Conservation (phyloP, 208 protist species). For the Polymyxa betae region DNA sequence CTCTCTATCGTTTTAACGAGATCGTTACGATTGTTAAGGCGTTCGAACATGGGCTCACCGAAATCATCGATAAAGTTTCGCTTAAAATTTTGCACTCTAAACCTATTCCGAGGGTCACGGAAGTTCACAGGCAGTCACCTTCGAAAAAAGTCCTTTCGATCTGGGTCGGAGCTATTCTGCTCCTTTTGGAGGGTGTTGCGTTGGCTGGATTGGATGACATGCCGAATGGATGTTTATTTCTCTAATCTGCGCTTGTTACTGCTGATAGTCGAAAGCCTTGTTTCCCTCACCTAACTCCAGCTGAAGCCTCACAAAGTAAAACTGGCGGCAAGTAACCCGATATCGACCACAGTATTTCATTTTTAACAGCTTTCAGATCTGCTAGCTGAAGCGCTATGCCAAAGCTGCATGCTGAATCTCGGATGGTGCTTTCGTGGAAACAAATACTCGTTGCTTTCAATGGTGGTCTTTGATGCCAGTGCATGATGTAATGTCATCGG, state of each 20-base stretch:
- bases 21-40: too few relatives aligned
- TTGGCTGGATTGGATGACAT: not conserved
- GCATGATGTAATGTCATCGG: constrained; percentile 57
- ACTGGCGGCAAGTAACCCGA: not conserved
- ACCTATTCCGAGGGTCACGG: too few relatives aligned
- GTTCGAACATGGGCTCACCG: too few relatives aligned
- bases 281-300: not conserved
- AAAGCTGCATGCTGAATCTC: constrained; percentile 64
- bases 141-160: constrained; percentile 85
- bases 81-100: too few relatives aligned
- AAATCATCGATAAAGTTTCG: too few relatives aligned
- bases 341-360: not conserved
- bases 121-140: too few relatives aligned
- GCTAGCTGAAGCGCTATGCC: constrained; percentile 41
- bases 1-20: too few relatives aligned
- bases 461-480: constrained; percentile 62
- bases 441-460: constrained; percentile 18
- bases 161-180: constrained; percentile 81
- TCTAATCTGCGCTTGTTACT: constrained; percentile 65
- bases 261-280: constrained; percentile 66
- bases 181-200: not conserved
- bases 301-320: not conserved
- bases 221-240: constrained; percentile 67
- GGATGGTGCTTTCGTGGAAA: constrained; percentile 63
- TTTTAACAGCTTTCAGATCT: not conserved